Conservation (phyloP, 495 filamentous ascomycete genomes). For the Penicillium lagena region DNA sequence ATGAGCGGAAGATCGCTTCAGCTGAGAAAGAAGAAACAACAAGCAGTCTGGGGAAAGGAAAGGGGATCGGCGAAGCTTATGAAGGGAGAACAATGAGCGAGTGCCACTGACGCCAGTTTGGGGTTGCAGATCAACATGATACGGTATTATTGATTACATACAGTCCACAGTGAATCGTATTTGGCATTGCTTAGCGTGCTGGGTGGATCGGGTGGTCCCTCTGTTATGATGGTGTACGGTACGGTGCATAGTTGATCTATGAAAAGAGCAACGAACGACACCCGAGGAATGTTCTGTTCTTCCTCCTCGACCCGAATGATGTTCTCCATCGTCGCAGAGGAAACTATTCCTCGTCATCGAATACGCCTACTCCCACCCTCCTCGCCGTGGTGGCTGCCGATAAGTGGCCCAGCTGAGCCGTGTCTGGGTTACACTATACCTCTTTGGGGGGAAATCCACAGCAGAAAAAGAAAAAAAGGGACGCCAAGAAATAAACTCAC, state of each 20-base stretch:
- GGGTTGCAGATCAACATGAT: slow-evolving; percentile 37
- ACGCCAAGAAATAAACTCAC: slow-evolving; percentile 30
- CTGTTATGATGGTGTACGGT: too few species aligned
- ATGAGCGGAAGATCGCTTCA: slow-evolving; percentile 19
- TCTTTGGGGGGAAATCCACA: not conserved
- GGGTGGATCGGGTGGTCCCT: too few species aligned
- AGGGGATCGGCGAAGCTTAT: slow-evolving; percentile 78
- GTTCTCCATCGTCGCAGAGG: too few species aligned
- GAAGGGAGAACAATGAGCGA: slow-evolving; percentile 42
- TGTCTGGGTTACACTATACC: slow-evolving; percentile 11
- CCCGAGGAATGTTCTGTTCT: too few species aligned
- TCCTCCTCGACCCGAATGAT: too few species aligned
- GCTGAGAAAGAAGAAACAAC: slow-evolving; percentile 27
- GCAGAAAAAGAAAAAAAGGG: slow-evolving; percentile 10
- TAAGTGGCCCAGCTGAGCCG: slow-evolving; percentile 21
- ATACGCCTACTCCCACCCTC: too few species aligned
- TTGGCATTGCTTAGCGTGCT: too few species aligned
- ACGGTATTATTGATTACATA: slow-evolving; percentile 2
- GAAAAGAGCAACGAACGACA: too few species aligned
- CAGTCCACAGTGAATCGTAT: too few species aligned
- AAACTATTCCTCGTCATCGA: too few species aligned
- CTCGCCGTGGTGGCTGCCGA: too few species aligned
- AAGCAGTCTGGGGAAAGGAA: slow-evolving; percentile 48
- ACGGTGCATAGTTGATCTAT: too few species aligned
- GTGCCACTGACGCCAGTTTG: slow-evolving; percentile 44